Base-by-base conservation (phyloP, 140 eudicot species). In the Anethum foeniculum region DNA sequence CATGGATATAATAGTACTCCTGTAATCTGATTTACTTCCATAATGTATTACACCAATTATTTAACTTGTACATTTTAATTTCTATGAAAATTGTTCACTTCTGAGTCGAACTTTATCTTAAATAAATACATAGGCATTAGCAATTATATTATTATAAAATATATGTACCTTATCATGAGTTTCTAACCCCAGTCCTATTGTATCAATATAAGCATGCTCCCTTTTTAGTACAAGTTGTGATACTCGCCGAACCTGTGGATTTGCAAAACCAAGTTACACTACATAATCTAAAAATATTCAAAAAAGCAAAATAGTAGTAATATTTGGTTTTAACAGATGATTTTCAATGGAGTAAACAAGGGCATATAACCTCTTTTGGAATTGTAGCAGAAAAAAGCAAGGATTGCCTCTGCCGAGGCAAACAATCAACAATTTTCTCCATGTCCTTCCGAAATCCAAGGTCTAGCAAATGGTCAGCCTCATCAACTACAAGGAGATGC, bases 371-470 rank as follows among this genome's bases (percentile, higher is more conserved):
- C 97, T 95, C 99, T 79, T 90, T 95, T 7, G 99, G 97, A 48
- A 95, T 84, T 74, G 97, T 92, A 67, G 99, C 88, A 77, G 99
- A 89, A 82, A 92, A 95, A 80, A 92, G 91, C 81, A 95, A 87
- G 75, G 97, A 88, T 78, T 95, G 99, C 80, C 92, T 86, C 82
- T 87, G 91, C 81, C 99, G 96, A 73, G 99, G 97, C 83, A 95
- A 77, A 88, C 99, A 95, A 87, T 95, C 99, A 30, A 92, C 90
- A n/a, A 95, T 92, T 85, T 85, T 92, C 86, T 95, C 99, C 82
- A 95, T 81, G 77, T 95, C 99, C 86, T 86, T 92, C n/a, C 97
- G 87, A 60, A 95, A 95, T 30, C 99, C 99, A 11, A 95, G 92
- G 90, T 95, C 92, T 54, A 95, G 82, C 47, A 95, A 81, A 83